A percentile compares a stretch with the other conserved stretches of the same genome.
Conservation (phyloP, 352 stramenopile species). For the Phytopythium sindhum region DNA sequence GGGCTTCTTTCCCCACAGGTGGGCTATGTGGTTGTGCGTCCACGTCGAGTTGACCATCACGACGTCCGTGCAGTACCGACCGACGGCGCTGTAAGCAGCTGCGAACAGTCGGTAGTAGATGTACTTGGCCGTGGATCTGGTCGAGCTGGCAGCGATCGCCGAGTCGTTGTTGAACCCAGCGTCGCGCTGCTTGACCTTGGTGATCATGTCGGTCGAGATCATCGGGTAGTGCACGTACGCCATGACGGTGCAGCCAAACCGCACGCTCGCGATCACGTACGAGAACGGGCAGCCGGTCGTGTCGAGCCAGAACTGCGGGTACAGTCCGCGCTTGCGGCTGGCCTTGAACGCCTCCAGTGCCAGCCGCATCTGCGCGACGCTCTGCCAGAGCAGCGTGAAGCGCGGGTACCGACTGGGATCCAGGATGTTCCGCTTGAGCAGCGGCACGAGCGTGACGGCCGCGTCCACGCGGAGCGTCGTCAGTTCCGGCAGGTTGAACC, state of each 20-base stretch:
- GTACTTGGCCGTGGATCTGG: slow-evolving; percentile 91
- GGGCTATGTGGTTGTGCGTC: slow-evolving; percentile 95
- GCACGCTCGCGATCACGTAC: slow-evolving; percentile 89
- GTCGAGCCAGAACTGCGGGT: slow-evolving; percentile 94
- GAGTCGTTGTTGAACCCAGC: slow-evolving; percentile 94
- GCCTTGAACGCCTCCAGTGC: slow-evolving; percentile 82
- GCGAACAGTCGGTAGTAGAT: slow-evolving; percentile 96
- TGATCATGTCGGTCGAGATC: slow-evolving; percentile 99
- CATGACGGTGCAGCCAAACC: slow-evolving; percentile 84
- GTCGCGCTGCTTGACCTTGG: slow-evolving; percentile 87
- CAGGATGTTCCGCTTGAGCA: slow-evolving; percentile 62
- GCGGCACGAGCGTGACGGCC: slow-evolving; percentile 70
- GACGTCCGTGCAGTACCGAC: slow-evolving; percentile 79
- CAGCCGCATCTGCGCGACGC: slow-evolving; percentile 91
- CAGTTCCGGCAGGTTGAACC: slow-evolving; percentile 88
- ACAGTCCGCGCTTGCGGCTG: slow-evolving; percentile 36
- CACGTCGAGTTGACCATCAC: slow-evolving; percentile 99
- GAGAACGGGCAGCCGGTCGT: slow-evolving; percentile 98
- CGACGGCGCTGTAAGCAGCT: slow-evolving; percentile 86
- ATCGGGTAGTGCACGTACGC: slow-evolving; percentile 99
- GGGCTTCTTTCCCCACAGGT: slow-evolving; percentile 85
- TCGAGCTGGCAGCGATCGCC: slow-evolving; percentile 70
- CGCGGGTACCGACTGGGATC: slow-evolving; percentile 76
- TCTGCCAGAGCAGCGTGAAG: slow-evolving; percentile 97
- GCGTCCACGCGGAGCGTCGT: slow-evolving; percentile 41